phyloP scores from a whole-genome alignment of 495 filamentous ascomycete species.

The Symbiotaphrina buchneri region DNA sequence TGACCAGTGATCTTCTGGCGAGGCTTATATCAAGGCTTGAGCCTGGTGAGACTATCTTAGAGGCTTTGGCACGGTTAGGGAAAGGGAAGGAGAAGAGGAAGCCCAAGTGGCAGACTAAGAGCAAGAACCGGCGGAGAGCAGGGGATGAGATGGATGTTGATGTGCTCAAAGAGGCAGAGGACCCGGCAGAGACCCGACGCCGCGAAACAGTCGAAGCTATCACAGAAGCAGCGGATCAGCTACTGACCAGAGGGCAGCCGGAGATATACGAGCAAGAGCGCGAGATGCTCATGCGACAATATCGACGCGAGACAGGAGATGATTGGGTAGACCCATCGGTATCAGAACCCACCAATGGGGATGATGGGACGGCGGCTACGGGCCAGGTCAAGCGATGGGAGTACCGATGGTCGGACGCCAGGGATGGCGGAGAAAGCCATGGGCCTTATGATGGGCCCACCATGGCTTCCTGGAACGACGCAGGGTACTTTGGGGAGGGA shows the following conservation, averaged over 20 bases:
- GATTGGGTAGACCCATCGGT: conserved; percentile 50
- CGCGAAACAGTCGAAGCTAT: conserved; percentile 56
- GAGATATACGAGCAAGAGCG: conserved; percentile 81
- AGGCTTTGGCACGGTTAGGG: conserved; percentile 66
- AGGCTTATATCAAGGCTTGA: conserved; percentile 52
- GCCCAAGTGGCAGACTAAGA: conserved; percentile 35
- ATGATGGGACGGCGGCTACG: conserved; percentile 8
- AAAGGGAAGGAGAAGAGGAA: conserved; percentile 41
- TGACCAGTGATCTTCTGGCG: conserved; percentile 51
- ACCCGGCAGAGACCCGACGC: conserved; percentile 45
- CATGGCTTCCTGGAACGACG: conserved; percentile 75
- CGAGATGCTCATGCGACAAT: conserved; percentile 68
- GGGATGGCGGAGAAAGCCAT: conserved; percentile 59
- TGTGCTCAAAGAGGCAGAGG: conserved; percentile 20
- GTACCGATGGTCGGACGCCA: conserved; percentile 71
- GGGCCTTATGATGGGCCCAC: conserved; percentile 67
- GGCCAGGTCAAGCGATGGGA: conserved; percentile 45
- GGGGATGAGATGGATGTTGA: conserved; percentile 55
- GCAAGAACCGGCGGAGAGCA: conserved; percentile 27
- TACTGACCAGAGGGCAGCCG: conserved; percentile 56
- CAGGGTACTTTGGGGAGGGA: conserved; percentile 85
- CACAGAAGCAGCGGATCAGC: conserved; percentile 69
- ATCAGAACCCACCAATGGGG: conserved; percentile 7
- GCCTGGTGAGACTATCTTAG: conserved; percentile 67
- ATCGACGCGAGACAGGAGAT: conserved; percentile 70